Evolutionary conservation across 176 grass and related monocot genomes (phyloP).

Genomic region (Miscanthus lutarioriparius): DNA sequence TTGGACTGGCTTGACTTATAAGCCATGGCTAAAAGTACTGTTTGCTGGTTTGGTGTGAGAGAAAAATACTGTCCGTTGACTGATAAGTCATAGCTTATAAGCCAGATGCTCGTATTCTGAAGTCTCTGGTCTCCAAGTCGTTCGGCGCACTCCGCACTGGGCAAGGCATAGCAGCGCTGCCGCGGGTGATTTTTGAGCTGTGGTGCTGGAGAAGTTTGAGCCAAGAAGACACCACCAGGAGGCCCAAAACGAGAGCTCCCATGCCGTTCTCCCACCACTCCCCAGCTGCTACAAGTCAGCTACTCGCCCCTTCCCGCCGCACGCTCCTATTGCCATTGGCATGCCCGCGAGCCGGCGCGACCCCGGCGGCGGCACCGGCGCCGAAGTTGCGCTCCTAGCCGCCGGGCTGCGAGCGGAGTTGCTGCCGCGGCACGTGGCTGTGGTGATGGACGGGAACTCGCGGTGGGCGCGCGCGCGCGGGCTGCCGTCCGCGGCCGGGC

Average conservation of each 20-base stretch:
- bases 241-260: constrained; percentile 10
- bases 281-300: constrained; percentile 26
- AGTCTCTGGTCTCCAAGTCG: not conserved
- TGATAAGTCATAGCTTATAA: too few species aligned
- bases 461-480: constrained; percentile 60
- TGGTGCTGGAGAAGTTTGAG: not conserved
- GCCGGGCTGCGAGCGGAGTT: constrained; percentile 36
- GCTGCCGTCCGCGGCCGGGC: constrained; percentile 56
- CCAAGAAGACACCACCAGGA: not conserved
- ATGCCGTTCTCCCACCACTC: constrained; percentile 40
- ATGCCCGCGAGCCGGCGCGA: constrained; percentile 32
- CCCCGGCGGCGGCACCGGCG: not conserved
- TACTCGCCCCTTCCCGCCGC: constrained; percentile 4
- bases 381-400: constrained; percentile 32
- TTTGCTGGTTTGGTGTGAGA: too few species aligned
- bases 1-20: too few species aligned
- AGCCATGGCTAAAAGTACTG: too few species aligned
- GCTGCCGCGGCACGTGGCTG: constrained; percentile 67
- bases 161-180: not conserved
- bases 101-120: too few species aligned
- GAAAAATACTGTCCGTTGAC: too few species aligned
- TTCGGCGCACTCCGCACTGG: not conserved
- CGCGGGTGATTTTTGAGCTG: not conserved
- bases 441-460: constrained; percentile 88
- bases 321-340: not conserved